phyloP scores from a whole-genome alignment of 2,329 filamentous ascomycete genomes.

The Purpureocillium lavendulum region DNA sequence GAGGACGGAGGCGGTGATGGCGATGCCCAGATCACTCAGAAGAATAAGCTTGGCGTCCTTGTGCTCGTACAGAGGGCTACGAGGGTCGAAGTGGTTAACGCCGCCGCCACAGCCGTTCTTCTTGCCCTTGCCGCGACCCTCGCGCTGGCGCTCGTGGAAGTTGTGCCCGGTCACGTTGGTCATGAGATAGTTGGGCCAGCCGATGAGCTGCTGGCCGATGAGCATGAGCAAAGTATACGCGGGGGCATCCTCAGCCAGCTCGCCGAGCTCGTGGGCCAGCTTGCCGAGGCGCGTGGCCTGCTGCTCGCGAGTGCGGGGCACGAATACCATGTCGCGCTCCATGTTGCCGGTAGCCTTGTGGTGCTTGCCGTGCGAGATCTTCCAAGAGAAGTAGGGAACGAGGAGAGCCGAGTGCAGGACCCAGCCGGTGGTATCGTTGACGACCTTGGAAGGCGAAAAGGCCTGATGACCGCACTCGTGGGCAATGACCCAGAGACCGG shows the following conservation, averaged over 20 bases:
- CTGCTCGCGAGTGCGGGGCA: conserved; percentile 82
- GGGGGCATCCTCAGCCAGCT: conserved; percentile 92
- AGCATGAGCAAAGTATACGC: conserved; percentile 69
- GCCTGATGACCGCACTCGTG: conserved; percentile 98
- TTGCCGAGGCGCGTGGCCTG: conserved; percentile 69
- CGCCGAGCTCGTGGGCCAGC: conserved; percentile 70
- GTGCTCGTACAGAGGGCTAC: conserved; percentile 83
- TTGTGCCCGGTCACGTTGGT: conserved; percentile 96
- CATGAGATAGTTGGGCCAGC: conserved; percentile 88
- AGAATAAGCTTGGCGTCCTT: conserved; percentile 83
- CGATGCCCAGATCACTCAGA: conserved; percentile 76
- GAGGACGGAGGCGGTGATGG: conserved; percentile 53
- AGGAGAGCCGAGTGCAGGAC: conserved; percentile 79
- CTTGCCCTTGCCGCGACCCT: conserved; percentile 93
- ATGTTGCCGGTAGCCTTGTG: conserved; percentile 98
- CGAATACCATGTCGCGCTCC: conserved; percentile 97
- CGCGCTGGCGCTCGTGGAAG: conserved; percentile 80
- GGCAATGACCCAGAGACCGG: conserved; percentile 90
- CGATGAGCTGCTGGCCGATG: conserved; percentile 76
- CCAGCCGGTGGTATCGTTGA: conserved; percentile 93
- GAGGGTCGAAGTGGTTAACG: conserved; percentile 92
- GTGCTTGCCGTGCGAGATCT: conserved; percentile 98
- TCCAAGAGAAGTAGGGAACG: conserved; percentile 98
- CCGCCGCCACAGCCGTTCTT: conserved; percentile 68
- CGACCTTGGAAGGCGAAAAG: conserved; percentile 82